phyloP scores from a whole-genome alignment of 2,329 filamentous ascomycete genomes.

The Botryotinia convoluta region DNA sequence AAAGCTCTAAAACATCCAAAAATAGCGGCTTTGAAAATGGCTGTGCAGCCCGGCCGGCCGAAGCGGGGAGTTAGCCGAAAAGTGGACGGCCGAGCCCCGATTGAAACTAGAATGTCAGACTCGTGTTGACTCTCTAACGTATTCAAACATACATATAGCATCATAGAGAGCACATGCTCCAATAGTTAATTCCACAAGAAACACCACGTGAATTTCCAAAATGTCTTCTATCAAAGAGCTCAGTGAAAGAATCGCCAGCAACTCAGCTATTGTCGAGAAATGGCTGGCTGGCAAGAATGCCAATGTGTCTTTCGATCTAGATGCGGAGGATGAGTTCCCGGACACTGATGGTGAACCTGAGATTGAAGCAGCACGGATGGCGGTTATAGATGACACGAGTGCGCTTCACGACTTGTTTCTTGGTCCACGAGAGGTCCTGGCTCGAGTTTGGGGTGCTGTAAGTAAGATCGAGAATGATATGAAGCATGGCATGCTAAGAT shows the following conservation, averaged over 20 bases:
- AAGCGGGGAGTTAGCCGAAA: neutral
- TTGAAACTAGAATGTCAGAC: neutral
- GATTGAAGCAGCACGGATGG: neutral
- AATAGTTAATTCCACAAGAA: neutral
- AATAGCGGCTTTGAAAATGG: neutral
- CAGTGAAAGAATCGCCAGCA: slow-evolving; percentile 8
- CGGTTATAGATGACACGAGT: neutral
- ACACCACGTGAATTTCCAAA: neutral
- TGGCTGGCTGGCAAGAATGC: slow-evolving; percentile 4
- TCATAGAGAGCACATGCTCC: neutral
- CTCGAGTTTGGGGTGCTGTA: slow-evolving; percentile 6
- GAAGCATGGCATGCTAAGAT: neutral
- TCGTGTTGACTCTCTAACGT: neutral
- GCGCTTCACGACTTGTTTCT: slow-evolving; percentile 4
- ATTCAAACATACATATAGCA: neutral
- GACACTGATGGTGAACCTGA: neutral
- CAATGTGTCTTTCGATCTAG: neutral
- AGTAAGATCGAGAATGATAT: neutral
- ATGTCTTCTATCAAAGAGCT: slow-evolving; percentile 14
- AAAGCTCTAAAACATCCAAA: neutral
- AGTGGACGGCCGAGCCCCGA: neutral
- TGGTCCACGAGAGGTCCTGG: slow-evolving; percentile 9
- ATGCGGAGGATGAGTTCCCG: neutral
- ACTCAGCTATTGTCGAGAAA: slow-evolving; percentile 1
- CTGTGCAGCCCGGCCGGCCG: neutral